A percentile compares a stretch with the other conserved stretches of the same genome.
phyloP scores from a whole-genome alignment of 148 eudicot species.

The Chenopodium quinoa region DNA sequence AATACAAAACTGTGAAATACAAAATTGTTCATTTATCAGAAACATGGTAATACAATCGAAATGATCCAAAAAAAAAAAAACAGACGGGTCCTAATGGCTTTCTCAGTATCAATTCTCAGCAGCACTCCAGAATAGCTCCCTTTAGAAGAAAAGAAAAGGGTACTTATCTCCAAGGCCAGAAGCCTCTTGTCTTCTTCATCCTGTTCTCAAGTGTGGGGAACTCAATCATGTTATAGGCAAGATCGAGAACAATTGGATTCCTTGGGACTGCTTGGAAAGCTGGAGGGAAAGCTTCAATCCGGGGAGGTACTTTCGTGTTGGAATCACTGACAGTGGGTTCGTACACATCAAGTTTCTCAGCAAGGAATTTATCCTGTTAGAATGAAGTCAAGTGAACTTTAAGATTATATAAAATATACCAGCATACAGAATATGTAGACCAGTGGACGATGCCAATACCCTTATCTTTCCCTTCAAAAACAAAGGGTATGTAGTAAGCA shows the following conservation, averaged over 20 bases:
- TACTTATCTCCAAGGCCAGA: conserved; percentile 72
- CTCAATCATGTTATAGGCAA: conserved; percentile 66
- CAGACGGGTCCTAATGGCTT: too few species aligned
- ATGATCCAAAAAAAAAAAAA: not conserved
- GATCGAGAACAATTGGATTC: conserved; percentile 80
- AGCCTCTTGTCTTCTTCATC: conserved; percentile 81
- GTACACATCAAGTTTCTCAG: conserved; percentile 71
- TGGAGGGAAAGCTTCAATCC: conserved; percentile 74
- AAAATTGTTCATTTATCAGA: conserved; percentile 12
- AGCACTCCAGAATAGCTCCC: not conserved
- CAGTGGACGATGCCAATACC: not conserved
- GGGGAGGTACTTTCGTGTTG: conserved; percentile 55
- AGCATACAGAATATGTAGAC: not conserved
- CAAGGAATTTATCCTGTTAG: conserved; percentile 61
- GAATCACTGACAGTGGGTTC: conserved; percentile 76
- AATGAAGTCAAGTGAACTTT: conserved; percentile 17
- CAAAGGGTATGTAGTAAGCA: too few species aligned
- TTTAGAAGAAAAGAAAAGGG: not conserved
- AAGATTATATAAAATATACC: not conserved
- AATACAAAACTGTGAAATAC: not conserved
- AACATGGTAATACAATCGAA: not conserved
- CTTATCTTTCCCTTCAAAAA: too few species aligned
- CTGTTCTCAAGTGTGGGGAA: conserved; percentile 84
- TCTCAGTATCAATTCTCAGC: not conserved
- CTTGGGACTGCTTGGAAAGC: conserved; percentile 68